Evolutionary conservation across 164 flowering plant genomes (phyloP), one percentile per base, ranked within the genome.

Genomic region (Berberis thunbergii): DNA sequence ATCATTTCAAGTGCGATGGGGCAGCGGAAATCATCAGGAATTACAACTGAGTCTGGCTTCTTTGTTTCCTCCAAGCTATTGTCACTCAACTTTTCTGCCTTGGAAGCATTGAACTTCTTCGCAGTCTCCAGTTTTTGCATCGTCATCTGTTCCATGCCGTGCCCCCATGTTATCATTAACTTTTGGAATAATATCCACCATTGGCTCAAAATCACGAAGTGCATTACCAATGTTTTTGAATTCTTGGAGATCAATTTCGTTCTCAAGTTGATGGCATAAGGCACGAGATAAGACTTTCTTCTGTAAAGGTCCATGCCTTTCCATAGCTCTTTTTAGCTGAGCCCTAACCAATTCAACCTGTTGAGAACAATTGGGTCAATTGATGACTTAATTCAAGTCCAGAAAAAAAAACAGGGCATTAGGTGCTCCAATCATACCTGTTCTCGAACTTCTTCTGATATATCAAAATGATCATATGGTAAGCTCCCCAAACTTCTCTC

Each of bases 1-100:
- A 93, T 90, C 55, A 93, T 64, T 67, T 93, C 98, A 67, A 93
- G 84, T 38, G 98, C 90, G 66, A 93, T 93, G 7, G 98, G 96
- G 71, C 97, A 93, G 1, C 79, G 82, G 62, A 79, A 88, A 75
- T 93, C 98, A 64, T 81, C 91, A 57, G 96, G 98, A 62, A 93
- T 77, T 41, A 57, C 50, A 41, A 72, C 64, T 13, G 79, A 63
- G 57, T 85, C 92, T 0, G 77, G 61, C 71, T 84, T 86, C 73
- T 80, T 80, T 54, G 48, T 74, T 49, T 77, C 85, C 26, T 74
- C 83, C n/a, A 41, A 45, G 54, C 49, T 60, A 64, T 78, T 77
- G 45, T 12, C 55, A 43, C 66, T 67, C n/a, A 63, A 53, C 45
- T 72, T 67, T n/a, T 70, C 70, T 12, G 45, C 74, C 44, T 11